Evolutionary conservation across 2,329 filamentous ascomycete species (phyloP).

Genomic region (Macroventuria anomochaeta): DNA sequence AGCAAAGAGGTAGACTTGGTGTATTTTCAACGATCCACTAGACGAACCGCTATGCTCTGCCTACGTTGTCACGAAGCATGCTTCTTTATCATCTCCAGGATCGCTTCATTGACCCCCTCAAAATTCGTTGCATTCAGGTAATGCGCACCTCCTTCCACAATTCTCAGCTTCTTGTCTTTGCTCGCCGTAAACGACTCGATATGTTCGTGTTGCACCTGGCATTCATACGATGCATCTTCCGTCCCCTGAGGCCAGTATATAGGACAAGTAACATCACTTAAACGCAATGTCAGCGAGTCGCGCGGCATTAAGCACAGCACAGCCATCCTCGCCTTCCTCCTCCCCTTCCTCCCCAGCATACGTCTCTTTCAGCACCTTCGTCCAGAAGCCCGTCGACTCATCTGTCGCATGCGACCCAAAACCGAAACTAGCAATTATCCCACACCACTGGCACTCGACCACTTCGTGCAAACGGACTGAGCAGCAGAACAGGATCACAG

Average conservation of each 20-base stretch:
- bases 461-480: constrained; percentile 49
- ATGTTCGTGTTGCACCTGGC: constrained; percentile 17
- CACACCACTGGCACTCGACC: constrained; percentile 53
- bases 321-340: constrained; percentile 55
- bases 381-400: constrained; percentile 54
- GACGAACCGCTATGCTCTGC: too few species aligned
- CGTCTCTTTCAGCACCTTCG: constrained; percentile 50
- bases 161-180: constrained; percentile 10
- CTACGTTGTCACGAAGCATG: neutral
- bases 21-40: too few species aligned
- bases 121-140: constrained; percentile 20
- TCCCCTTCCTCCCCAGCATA: constrained; percentile 59
- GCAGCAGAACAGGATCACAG: constrained; percentile 53
- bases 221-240: constrained; percentile 15
- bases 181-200: constrained; percentile 15
- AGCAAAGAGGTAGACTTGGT: too few species aligned
- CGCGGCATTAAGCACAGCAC: constrained; percentile 56
- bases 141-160: constrained; percentile 19
- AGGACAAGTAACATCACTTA: constrained; percentile 57
- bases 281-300: constrained; percentile 54
- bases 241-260: constrained; percentile 56
- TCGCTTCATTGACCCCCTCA: constrained; percentile 12
- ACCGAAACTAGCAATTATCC: constrained; percentile 55
- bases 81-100: constrained; percentile 16
- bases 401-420: constrained; percentile 52